These are phyloP conservation scores for Pyrenochaeta sp. DNA, from an alignment of 2,329 filamentous ascomycete genomes.

Conservation along the genomic window DNA sequence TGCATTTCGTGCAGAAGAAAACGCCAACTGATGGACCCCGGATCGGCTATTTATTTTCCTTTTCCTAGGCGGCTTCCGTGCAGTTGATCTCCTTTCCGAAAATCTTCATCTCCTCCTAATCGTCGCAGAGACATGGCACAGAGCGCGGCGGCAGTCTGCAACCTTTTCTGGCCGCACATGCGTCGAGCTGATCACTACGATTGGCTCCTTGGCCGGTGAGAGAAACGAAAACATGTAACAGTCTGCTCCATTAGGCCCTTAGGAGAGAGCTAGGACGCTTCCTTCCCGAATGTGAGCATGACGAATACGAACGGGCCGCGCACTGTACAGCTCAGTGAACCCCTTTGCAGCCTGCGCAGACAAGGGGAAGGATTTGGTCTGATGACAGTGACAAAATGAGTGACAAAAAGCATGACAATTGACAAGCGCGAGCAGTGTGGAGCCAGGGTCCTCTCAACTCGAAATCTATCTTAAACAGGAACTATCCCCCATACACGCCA, in stretches of 20 bases:
- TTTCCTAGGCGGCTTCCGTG: background rate
- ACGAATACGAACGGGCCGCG: constrained; percentile 8
- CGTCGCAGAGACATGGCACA: background rate
- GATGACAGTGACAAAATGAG: background rate
- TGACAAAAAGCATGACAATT: background rate
- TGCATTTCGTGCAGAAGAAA: constrained; percentile 15
- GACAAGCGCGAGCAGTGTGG: background rate
- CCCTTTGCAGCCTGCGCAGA: background rate
- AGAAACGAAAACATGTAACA: background rate
- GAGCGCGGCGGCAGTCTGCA: constrained; percentile 1
- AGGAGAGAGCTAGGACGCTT: background rate
- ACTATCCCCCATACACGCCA: constrained; percentile 1
- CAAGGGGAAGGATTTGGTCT: background rate
- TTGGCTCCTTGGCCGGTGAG: background rate
- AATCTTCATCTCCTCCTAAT: background rate
- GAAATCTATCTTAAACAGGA: background rate
- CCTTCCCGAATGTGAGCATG: constrained; percentile 1
- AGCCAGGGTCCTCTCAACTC: background rate
- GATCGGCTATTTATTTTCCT: constrained; percentile 6
- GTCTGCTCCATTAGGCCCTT: background rate
- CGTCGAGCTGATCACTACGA: background rate
- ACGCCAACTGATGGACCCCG: constrained; percentile 6
- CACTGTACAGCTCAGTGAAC: background rate
- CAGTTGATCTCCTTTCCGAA: background rate
- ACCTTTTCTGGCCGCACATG: background rate